A percentile compares a stretch with the other conserved stretches of the same genome.
Conservation (phyloP, 768 basidiomycete genomes). For the Asterophora lycoperdoides region DNA sequence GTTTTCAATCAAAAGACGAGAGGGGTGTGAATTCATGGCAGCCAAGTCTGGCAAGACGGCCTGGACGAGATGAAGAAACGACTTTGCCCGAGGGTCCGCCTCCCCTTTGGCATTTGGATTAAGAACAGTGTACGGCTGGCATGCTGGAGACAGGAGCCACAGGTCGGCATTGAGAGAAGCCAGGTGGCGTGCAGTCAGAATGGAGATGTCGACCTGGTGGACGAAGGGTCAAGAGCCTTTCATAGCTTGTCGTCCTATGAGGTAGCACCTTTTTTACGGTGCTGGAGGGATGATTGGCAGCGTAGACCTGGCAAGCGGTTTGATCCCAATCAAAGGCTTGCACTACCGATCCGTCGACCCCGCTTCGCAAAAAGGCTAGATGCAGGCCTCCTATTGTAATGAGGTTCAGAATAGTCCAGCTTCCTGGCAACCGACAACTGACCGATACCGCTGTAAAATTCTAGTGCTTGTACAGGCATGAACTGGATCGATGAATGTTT, state of each 20-base stretch:
- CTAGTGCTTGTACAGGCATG: conserved; percentile 38
- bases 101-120: conserved; percentile 70
- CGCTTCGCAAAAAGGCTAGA: conserved; percentile 55
- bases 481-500: background rate
- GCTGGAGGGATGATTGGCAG: conserved; percentile 48
- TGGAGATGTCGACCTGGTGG: conserved; percentile 55
- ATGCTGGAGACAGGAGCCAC: conserved; percentile 80
- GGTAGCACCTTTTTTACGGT: conserved; percentile 46
- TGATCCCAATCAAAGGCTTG: conserved; percentile 86
- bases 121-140: conserved; percentile 80
- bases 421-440: conserved; percentile 9
- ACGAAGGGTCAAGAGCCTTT: conserved; percentile 4
- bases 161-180: conserved; percentile 48
- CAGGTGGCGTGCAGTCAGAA: conserved; percentile 46
- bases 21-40: conserved; percentile 42
- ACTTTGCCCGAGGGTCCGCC: conserved; percentile 68
- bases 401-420: background rate
- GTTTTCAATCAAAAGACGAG: conserved; percentile 68
- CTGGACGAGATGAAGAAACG: conserved; percentile 69
- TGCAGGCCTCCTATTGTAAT: conserved; percentile 61
- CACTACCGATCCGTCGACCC: conserved; percentile 42
- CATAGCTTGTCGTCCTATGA: background rate
- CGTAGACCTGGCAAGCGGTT: conserved; percentile 65
- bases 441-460: conserved; percentile 86
- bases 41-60: conserved; percentile 58